phyloP scores from a whole-genome alignment of 2,329 filamentous ascomycete genomes.

The Aspergillus intermedius region DNA sequence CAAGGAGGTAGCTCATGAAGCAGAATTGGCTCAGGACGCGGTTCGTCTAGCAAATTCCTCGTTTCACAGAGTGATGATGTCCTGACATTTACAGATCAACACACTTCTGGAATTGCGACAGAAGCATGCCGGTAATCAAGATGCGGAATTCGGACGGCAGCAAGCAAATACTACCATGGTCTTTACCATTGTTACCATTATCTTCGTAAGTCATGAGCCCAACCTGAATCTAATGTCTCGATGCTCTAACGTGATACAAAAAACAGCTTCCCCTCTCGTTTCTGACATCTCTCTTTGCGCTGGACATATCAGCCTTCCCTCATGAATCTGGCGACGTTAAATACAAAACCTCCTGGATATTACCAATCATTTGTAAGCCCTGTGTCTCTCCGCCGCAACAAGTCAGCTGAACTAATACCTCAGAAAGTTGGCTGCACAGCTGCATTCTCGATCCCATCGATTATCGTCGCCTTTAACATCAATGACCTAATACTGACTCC shows the following conservation, averaged over 20 bases:
- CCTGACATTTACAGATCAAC: not conserved
- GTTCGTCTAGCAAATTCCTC: not conserved
- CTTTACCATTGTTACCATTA: constrained; percentile 14
- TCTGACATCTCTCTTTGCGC: constrained; percentile 10
- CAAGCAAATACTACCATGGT: constrained; percentile 13
- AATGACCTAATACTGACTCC: not conserved
- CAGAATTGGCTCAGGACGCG: constrained; percentile 7
- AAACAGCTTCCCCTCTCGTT: constrained; percentile 12
- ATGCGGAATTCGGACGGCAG: constrained; percentile 9
- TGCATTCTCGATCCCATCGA: constrained; percentile 1
- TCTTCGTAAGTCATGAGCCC: constrained; percentile 7
- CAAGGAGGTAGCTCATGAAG: constrained; percentile 8
- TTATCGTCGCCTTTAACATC: constrained; percentile 1
- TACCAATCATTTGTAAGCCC: constrained; percentile 13
- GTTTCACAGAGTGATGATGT: not conserved
- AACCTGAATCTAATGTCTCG: not conserved
- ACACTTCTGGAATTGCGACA: constrained; percentile 13
- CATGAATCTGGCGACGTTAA: constrained; percentile 4
- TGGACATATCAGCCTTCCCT: constrained; percentile 12
- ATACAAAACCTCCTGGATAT: constrained; percentile 8
- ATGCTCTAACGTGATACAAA: not conserved
- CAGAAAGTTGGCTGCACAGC: not conserved
- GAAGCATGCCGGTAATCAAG: constrained; percentile 12
- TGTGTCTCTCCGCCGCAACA: not conserved
- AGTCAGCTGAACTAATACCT: not conserved